Base-by-base conservation (phyloP, 2,329 filamentous ascomycete genomes). In the Parastagonospora nodorum region DNA sequence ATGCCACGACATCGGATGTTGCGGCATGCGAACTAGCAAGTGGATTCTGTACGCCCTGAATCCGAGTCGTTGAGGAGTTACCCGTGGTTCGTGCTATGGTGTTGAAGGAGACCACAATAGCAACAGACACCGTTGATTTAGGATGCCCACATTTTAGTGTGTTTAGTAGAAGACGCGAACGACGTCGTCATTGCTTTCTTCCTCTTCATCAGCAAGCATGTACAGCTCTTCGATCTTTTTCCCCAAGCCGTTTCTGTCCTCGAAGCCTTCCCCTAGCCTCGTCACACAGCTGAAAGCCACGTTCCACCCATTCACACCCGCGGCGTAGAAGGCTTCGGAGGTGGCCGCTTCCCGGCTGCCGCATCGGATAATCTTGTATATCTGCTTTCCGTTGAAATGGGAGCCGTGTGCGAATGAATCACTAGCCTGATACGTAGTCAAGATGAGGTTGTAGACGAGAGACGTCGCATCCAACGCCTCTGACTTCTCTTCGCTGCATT, bases 251-350 rank as follows among this genome's bases (percentile, higher is more conserved):
- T 32, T 33, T 10, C 53, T 50, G 6, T 66, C 61, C 9, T 59
- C 57, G 24, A 63, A 56, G 4, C 54, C 61, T 28, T 72, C 66
- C 5, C 56, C 62, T 2, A 54, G 46, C 41, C 60, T 58, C 50
- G 66, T 60, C 2, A 70, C 62, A 30, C 69, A 74, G 15, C 64
- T 66, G 30, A 73, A 74, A 0, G 55, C 61, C 2, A 73, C 35
- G 31, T 58, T 70, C 64, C 64, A 72, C 1, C 71, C 69, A 29
- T 67, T 63, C 8, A 64, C 43, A 2, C 69, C 67, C 5, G 63
- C 48, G 2, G 61, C 55, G 42, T 71, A 66, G 41, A 68, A 73
- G 0, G 63, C 60, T 42, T 73, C 67, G 1, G 64, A 53, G 2
- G 55, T 51, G 0, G 69, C 71, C 10, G 63, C 65, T 16, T 71